phyloP scores from a whole-genome alignment of 208 protist species.

The Tritrichomonas musculus region DNA sequence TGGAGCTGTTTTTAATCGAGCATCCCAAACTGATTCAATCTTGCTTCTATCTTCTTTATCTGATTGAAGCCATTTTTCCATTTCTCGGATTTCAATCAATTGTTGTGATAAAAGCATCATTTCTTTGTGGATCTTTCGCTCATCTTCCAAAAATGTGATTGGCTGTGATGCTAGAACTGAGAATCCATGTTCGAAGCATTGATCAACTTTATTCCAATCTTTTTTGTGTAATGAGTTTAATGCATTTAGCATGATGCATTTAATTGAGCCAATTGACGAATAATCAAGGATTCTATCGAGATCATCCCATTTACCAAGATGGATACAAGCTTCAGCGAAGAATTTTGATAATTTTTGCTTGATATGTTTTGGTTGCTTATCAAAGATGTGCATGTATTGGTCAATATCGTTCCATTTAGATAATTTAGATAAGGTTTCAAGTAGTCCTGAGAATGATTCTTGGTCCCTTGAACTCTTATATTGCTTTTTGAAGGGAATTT shows the following conservation, averaged over 20 bases:
- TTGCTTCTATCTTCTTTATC: too few relatives aligned
- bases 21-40: not conserved
- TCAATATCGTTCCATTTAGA: not conserved
- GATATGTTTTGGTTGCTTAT: not conserved
- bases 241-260: not conserved
- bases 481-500: not conserved
- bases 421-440: not conserved
- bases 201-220: not conserved
- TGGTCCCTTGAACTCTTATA: not conserved
- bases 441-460: not conserved
- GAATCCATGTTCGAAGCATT: not conserved
- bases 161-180: not conserved
- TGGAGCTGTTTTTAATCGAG: not conserved
- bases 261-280: not conserved
- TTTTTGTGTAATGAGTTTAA: not conserved
- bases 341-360: not conserved
- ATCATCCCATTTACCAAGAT: not conserved
- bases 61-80: not conserved
- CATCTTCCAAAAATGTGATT: not conserved
- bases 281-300: not conserved
- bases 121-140: not conserved
- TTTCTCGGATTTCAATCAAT: constrained; percentile 6
- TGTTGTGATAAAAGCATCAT: not conserved
- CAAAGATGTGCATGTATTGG: not conserved
- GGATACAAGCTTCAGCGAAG: not conserved